These are phyloP conservation scores for Aspergillus ellipticus DNA, from an alignment of 495 filamentous ascomycete genomes.

Conservation along the genomic window DNA sequence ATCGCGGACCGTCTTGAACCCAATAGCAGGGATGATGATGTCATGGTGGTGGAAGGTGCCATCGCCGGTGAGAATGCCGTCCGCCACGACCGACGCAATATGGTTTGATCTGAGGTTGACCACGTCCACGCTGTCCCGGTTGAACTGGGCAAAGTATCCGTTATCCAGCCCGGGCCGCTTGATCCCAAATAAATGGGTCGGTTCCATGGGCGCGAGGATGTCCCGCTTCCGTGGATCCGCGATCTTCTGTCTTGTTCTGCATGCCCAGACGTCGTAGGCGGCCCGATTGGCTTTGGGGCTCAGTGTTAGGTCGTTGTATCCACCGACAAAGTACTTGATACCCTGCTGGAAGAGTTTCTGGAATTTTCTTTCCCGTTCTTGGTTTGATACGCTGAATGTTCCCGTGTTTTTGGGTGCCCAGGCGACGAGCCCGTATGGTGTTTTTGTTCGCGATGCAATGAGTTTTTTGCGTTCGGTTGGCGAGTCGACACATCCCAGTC, in stretches of 20 bases:
- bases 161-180: constrained; percentile 52
- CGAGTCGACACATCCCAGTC: constrained; percentile 29
- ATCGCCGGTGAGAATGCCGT: constrained; percentile 42
- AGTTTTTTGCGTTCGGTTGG: constrained; percentile 9
- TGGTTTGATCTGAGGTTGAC: constrained; percentile 44
- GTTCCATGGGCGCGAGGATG: constrained; percentile 47
- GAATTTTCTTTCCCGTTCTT: too few species aligned
- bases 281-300: constrained; percentile 41
- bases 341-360: constrained; percentile 46
- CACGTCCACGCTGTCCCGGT: constrained; percentile 49
- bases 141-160: constrained; percentile 55
- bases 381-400: constrained; percentile 43
- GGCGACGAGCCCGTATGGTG: constrained; percentile 38
- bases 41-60: constrained; percentile 45
- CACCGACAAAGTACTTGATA: constrained; percentile 47
- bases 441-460: too few species aligned
- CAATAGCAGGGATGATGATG: constrained; percentile 51
- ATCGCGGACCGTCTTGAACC: constrained; percentile 52
- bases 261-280: constrained; percentile 53
- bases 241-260: constrained; percentile 47
- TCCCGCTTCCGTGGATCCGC: constrained; percentile 44
- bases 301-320: constrained; percentile 48
- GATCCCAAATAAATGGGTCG: constrained; percentile 45
- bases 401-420: constrained; percentile 27
- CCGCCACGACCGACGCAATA: constrained; percentile 36